These are phyloP conservation scores for Apiospora hydei DNA, from an alignment of 2,329 filamentous ascomycete species.

Conservation along the genomic window DNA sequence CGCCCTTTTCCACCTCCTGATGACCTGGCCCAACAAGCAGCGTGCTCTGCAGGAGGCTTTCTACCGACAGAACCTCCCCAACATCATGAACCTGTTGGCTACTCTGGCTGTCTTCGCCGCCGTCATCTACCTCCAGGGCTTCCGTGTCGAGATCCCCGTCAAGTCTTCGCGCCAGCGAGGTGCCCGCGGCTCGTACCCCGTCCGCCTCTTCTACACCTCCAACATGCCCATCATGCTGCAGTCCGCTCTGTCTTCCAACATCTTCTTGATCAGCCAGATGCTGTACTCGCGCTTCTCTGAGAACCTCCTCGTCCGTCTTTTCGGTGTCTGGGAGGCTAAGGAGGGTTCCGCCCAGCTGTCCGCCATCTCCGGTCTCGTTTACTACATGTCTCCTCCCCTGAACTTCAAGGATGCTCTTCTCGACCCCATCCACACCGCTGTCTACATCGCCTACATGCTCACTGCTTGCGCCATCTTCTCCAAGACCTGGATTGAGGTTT, in stretches of 20 bases:
- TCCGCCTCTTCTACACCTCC: slow-evolving; percentile 99
- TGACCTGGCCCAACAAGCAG: slow-evolving; percentile 99
- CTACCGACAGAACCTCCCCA: slow-evolving; percentile 98
- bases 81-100: slow-evolving; percentile 97
- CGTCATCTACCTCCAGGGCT: slow-evolving; percentile 98
- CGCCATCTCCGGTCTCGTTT: slow-evolving; percentile 90
- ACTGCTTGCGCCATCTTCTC: slow-evolving; percentile 97
- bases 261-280: slow-evolving; percentile 99
- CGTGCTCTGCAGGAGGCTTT: slow-evolving; percentile 98
- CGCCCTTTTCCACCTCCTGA: slow-evolving; percentile 94
- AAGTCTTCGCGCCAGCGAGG: slow-evolving; percentile 99
- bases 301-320: slow-evolving; percentile 96
- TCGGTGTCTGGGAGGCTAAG: slow-evolving; percentile 98
- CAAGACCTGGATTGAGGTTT: slow-evolving; percentile 99
- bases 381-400: slow-evolving; percentile 99
- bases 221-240: slow-evolving; percentile 99
- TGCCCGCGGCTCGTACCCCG: slow-evolving; percentile 96
- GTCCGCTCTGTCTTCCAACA: slow-evolving; percentile 96
- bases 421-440: slow-evolving; percentile 93
- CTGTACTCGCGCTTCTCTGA: slow-evolving; percentile 98
- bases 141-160: slow-evolving; percentile 99
- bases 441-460: slow-evolving; percentile 98
- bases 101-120: slow-evolving; percentile 93
- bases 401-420: slow-evolving; percentile 97
- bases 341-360: slow-evolving; percentile 96